Conservation (phyloP, 208 protist species). For the Leishmania major region DNA sequence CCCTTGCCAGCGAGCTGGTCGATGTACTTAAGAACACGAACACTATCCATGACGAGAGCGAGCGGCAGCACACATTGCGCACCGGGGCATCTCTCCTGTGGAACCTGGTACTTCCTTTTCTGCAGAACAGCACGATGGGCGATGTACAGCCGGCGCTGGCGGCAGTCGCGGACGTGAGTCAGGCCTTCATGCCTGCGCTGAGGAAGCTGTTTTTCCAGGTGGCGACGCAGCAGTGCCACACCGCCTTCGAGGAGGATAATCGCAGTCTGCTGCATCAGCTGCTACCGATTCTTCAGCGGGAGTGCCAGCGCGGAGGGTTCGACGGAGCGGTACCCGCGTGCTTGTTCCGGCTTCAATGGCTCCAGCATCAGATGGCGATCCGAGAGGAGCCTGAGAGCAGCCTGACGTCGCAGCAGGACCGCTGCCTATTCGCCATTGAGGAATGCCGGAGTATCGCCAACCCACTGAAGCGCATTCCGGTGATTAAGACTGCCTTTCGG, state of each 20-base stretch:
- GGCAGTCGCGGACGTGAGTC: conserved; percentile 19
- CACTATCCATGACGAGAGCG: conserved; percentile 67
- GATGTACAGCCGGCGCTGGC: conserved; percentile 26
- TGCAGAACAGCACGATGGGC: conserved; percentile 25
- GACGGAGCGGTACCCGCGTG: background rate
- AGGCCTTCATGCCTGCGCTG: conserved; percentile 14
- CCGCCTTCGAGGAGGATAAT: conserved; percentile 79
- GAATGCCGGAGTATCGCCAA: conserved; percentile 25
- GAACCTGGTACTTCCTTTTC: conserved; percentile 58
- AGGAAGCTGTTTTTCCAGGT: conserved; percentile 45
- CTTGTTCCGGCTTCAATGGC: conserved; percentile 29
- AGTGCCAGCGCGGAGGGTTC: conserved; percentile 11
- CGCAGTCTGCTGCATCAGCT: conserved; percentile 35
- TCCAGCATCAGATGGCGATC: conserved; percentile 26
- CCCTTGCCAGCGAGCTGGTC: conserved; percentile 49
- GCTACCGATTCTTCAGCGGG: conserved; percentile 17
- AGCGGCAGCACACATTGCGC: conserved; percentile 63
- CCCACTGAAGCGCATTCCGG: conserved; percentile 26
- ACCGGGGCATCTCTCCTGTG: conserved; percentile 73
- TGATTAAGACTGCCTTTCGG: conserved; percentile 34
- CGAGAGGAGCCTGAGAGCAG: conserved; percentile 30
- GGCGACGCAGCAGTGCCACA: conserved; percentile 59
- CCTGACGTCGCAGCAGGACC: conserved; percentile 19
- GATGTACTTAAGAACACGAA: conserved; percentile 59
- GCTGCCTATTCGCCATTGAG: conserved; percentile 35